Conservation (phyloP, 2,329 filamentous ascomycete species). For the Nemania sp. region DNA sequence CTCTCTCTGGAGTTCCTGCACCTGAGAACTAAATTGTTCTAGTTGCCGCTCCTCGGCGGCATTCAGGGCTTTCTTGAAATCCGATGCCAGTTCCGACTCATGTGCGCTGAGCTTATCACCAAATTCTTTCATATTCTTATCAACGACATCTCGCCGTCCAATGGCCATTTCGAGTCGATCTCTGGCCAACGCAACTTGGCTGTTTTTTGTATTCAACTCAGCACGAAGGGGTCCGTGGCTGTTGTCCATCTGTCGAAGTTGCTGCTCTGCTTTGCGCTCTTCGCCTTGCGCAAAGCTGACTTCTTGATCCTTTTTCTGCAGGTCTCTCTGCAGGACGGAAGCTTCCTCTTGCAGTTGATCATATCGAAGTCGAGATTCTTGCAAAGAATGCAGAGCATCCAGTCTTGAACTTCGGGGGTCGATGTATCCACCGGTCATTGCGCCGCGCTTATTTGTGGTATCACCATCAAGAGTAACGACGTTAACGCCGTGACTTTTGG, state of each 20-base stretch:
- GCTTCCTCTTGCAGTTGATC: slow-evolving; percentile 68
- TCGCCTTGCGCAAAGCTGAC: slow-evolving; percentile 86
- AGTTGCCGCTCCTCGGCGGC: slow-evolving; percentile 81
- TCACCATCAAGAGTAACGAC: slow-evolving; percentile 95
- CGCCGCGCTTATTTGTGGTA: slow-evolving; percentile 91
- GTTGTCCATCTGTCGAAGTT: slow-evolving; percentile 74
- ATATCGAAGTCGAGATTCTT: slow-evolving; percentile 73
- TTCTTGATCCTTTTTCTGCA: slow-evolving; percentile 82
- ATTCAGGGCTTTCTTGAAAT: slow-evolving; percentile 90
- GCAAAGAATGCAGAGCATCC: slow-evolving; percentile 77
- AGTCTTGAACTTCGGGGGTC: slow-evolving; percentile 84
- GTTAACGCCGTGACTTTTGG: slow-evolving; percentile 86
- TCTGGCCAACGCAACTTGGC: slow-evolving; percentile 72
- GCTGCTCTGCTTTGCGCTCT: slow-evolving; percentile 79
- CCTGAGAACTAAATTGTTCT: slow-evolving; percentile 67
- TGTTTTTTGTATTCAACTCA: slow-evolving; percentile 75
- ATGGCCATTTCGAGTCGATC: slow-evolving; percentile 73
- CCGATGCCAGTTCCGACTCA: slow-evolving; percentile 77
- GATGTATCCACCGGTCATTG: slow-evolving; percentile 91
- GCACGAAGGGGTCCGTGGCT: slow-evolving; percentile 79
- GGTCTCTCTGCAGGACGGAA: slow-evolving; percentile 66
- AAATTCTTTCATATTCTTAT: slow-evolving; percentile 74
- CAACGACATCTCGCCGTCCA: slow-evolving; percentile 67
- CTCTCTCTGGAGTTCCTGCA: slow-evolving; percentile 75
- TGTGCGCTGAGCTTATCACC: slow-evolving; percentile 75